phyloP scores from a whole-genome alignment of 176 grass and related monocot species.

The Raddia guianensis region DNA sequence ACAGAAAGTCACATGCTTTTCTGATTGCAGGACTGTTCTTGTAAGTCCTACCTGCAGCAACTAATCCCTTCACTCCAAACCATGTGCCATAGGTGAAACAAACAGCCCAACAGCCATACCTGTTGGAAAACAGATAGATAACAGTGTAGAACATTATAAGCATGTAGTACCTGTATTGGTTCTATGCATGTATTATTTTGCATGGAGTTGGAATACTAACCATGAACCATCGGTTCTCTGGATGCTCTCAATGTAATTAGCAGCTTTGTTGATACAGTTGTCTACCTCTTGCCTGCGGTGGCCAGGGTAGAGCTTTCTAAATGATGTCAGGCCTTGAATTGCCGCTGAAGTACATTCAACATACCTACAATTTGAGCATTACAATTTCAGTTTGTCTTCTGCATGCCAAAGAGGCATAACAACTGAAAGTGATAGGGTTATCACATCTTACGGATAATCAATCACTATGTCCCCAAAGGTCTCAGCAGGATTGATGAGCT shows the following conservation, averaged over 20 bases:
- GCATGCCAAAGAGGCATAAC: constrained; percentile 30
- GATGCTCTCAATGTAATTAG: constrained; percentile 69
- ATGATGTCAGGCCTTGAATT: constrained; percentile 85
- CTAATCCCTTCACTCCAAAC: constrained; percentile 88
- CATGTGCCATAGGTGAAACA: constrained; percentile 93
- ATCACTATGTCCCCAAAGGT: constrained; percentile 95
- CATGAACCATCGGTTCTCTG: constrained; percentile 83
- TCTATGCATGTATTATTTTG: background rate
- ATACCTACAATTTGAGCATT: constrained; percentile 57
- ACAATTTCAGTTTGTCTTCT: constrained; percentile 37
- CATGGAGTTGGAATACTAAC: constrained; percentile 47
- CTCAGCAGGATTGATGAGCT: constrained; percentile 97
- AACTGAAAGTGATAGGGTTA: constrained; percentile 18
- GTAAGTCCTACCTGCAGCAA: constrained; percentile 76
- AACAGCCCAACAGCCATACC: constrained; percentile 96
- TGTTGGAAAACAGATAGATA: constrained; percentile 41
- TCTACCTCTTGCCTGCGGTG: constrained; percentile 74
- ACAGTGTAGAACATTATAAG: constrained; percentile 26
- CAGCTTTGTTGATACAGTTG: constrained; percentile 75
- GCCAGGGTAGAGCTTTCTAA: constrained; percentile 83
- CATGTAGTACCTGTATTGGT: background rate
- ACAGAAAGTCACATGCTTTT: constrained; percentile 83
- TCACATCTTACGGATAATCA: constrained; percentile 93
- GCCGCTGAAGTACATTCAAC: constrained; percentile 98
- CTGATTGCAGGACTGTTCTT: constrained; percentile 64